These are phyloP conservation scores for Magnolia sinica DNA, from an alignment of 164 flowering plant genomes.

Conservation along the genomic window DNA sequence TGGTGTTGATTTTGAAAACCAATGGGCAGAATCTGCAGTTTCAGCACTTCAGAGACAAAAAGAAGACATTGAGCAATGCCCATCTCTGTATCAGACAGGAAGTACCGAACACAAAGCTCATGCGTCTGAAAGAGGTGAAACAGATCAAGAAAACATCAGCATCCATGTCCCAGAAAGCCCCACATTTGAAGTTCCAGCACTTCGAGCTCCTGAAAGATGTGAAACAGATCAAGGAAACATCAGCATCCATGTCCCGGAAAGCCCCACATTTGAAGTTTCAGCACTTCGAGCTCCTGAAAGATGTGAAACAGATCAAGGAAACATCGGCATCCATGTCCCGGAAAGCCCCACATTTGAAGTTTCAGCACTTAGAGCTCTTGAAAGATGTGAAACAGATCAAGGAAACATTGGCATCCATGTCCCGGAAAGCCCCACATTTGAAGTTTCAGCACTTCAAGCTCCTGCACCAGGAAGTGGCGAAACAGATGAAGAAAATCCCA, in stretches of 20 bases:
- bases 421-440: background rate
- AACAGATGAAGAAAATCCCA: background rate
- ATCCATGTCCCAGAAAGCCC: conserved; percentile 1
- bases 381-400: conserved; percentile 12
- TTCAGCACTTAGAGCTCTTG: background rate
- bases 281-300: conserved; percentile 5
- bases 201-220: conserved; percentile 5
- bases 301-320: conserved; percentile 14
- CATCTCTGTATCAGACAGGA: background rate
- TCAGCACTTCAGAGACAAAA: background rate
- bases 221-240: conserved; percentile 15
- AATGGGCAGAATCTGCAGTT: conserved; percentile 11
- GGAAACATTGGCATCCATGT: conserved; percentile 14
- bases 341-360: too few relatives aligned
- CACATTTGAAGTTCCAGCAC: too few relatives aligned
- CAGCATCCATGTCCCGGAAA: conserved; percentile 5
- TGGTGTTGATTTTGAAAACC: background rate
- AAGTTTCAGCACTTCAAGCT: background rate
- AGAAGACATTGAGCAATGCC: conserved; percentile 4
- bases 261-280: too few relatives aligned
- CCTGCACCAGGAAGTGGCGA: background rate
- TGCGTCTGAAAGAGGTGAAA: conserved; percentile 5
- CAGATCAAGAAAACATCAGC: conserved; percentile 16
- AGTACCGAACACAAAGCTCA: conserved; percentile 3
- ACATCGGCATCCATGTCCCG: conserved; percentile 7